Evolutionary conservation across 2,329 filamentous ascomycete genomes (phyloP).

Genomic region (Colletotrichum zoysiae): DNA sequence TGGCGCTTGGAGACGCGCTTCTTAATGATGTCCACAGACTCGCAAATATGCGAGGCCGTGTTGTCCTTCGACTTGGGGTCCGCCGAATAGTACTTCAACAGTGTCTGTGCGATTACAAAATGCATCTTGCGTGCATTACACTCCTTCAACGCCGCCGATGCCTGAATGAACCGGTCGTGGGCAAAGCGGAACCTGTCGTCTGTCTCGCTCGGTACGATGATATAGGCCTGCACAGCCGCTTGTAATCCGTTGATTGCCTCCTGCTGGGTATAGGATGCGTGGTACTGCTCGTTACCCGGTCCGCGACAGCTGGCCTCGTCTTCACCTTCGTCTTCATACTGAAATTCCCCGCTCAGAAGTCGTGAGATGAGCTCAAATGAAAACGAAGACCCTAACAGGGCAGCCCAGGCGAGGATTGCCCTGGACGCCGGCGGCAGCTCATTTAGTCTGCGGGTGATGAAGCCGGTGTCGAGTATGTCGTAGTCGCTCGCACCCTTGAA

Average conservation of each 20-base stretch:
- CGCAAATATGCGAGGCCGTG: slow-evolving; percentile 84
- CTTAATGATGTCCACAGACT: slow-evolving; percentile 81
- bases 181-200: slow-evolving; percentile 91
- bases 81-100: slow-evolving; percentile 76
- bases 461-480: slow-evolving; percentile 83
- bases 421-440: slow-evolving; percentile 82
- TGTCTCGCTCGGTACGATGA: slow-evolving; percentile 83
- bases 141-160: slow-evolving; percentile 77
- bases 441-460: slow-evolving; percentile 81
- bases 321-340: slow-evolving; percentile 64
- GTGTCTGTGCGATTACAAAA: slow-evolving; percentile 85
- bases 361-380: slow-evolving; percentile 85
- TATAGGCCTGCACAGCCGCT: slow-evolving; percentile 70
- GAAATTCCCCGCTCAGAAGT: slow-evolving; percentile 81
- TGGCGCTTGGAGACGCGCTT: slow-evolving; percentile 69
- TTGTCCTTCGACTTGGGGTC: slow-evolving; percentile 76
- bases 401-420: slow-evolving; percentile 87
- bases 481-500: slow-evolving; percentile 85
- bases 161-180: slow-evolving; percentile 88
- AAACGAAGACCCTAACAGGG: slow-evolving; percentile 84
- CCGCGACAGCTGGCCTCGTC: slow-evolving; percentile 53
- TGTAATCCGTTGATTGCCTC: slow-evolving; percentile 86
- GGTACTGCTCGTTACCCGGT: slow-evolving; percentile 45
- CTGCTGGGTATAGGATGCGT: slow-evolving; percentile 69
- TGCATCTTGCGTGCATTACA: slow-evolving; percentile 85